Evolutionary conservation across 1,139 yeast species (phyloP), one percentile per base, ranked within the genome.

Genomic region (Lodderomyces oxycetoniae): DNA sequence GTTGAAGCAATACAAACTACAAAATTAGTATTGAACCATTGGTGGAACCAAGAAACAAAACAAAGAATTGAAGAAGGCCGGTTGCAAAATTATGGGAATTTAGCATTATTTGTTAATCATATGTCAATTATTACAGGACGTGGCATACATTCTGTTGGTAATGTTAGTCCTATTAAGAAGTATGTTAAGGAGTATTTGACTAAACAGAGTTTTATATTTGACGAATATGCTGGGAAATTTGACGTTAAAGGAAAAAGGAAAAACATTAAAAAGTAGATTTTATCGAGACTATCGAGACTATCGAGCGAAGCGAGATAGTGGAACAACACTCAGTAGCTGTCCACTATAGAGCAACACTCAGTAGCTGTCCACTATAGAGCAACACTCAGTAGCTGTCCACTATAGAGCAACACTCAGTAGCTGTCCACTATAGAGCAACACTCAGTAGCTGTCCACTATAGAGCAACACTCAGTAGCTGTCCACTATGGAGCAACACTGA

Each of bases 81-180:
- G 12, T 35, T 64, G 20, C 50, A 57, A 7, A 48, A 54, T 24
- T 59, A 50, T 35, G 60, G 65, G 1, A 34, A 53, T 3, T 44
- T 40, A 20, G 71, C 63, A 2, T 33, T 40, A 20, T 31, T 31
- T 32, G 52, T 63, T 49, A 64, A 67, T 1, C 65, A 67, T 0
- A 45, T 77, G 10, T 46, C 43, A 3, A 52, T 79, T 0, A 55
- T 78, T 3, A 77, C 85, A 0, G 87, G 87, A 0, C 52, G 83
- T 39, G 87, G 87, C 0, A 47, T 77, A 9, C 87, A 79, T 50
- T 77, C 84, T 22, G 55, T 45, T 1, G 71, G 70, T 10, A 82
- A 82, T 1, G 51, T 58, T 2, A 60, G 79, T 0, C 66, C 57
- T 37, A 64, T 78, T 22, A 63, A 63, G 40, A 50, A 47, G 4